Conservation (phyloP, 306 rosid genomes). For the Medicago lupulina region DNA sequence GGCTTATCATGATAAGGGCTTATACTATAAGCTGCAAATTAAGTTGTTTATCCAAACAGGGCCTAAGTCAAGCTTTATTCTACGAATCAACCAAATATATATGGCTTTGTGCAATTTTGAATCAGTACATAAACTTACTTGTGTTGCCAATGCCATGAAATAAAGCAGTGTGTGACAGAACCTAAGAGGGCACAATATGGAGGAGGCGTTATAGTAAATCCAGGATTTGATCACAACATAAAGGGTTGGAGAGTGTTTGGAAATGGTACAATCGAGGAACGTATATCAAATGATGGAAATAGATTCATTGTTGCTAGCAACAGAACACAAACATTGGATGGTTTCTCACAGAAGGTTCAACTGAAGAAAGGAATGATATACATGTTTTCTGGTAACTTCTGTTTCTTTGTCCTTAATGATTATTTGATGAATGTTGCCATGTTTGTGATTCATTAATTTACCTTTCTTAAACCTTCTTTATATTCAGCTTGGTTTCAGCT, state of each 20-base stretch:
- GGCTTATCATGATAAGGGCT: no score
- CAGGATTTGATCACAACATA: constrained; percentile 63
- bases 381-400: constrained; percentile 59
- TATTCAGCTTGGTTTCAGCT: constrained; percentile 75
- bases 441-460: neutral
- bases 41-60: no score
- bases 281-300: constrained; percentile 59
- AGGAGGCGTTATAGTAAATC: constrained; percentile 83
- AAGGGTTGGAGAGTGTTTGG: constrained; percentile 71
- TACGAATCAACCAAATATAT: neutral
- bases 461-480: constrained; percentile 5
- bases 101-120: neutral
- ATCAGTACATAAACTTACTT: neutral
- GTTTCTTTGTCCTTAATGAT: neutral
- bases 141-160: constrained; percentile 36
- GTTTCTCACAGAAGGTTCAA: constrained; percentile 66
- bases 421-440: constrained; percentile 5
- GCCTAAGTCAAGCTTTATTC: no score
- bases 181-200: constrained; percentile 64
- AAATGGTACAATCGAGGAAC: constrained; percentile 55
- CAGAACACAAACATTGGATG: constrained; percentile 56
- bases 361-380: constrained; percentile 61
- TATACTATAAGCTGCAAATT: no score
- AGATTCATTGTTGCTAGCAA: constrained; percentile 60
- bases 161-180: constrained; percentile 64